Percentiles rank a stretch among this genome's conserved stretches.
Conservation (phyloP, 2,329 filamentous ascomycete genomes). For the Spiromastix sp. region DNA sequence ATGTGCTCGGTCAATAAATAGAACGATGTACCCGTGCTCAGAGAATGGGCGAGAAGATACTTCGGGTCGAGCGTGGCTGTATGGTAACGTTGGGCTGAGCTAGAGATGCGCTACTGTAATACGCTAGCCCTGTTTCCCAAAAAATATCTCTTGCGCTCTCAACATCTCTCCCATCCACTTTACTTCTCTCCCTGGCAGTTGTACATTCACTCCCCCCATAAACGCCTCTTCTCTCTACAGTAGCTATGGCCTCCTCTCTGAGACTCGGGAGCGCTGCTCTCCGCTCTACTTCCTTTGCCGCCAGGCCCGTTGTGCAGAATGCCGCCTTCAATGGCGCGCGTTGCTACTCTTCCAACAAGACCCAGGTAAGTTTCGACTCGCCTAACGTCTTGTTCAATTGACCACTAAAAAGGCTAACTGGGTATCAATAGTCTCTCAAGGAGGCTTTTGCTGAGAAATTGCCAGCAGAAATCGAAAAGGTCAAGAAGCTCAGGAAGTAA, state of each 20-base stretch:
- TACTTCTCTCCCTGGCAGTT: slow-evolving; percentile 1
- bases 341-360: slow-evolving; percentile 82
- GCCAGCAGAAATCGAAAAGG: slow-evolving; percentile 94
- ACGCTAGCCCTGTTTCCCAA: too few relatives aligned
- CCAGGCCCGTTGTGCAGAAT: slow-evolving; percentile 57
- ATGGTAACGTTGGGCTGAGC: too few relatives aligned
- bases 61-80: too few relatives aligned
- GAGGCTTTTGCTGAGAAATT: slow-evolving; percentile 95
- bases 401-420: not conserved
- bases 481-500: slow-evolving; percentile 96
- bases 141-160: too few relatives aligned
- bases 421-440: slow-evolving; percentile 66
- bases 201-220: slow-evolving; percentile 5
- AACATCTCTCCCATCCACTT: too few relatives aligned
- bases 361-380: slow-evolving; percentile 51
- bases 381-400: too few relatives aligned
- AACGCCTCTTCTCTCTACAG: slow-evolving; percentile 8
- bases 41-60: too few relatives aligned
- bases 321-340: slow-evolving; percentile 72
- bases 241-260: slow-evolving; percentile 66
- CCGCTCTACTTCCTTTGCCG: slow-evolving; percentile 60
- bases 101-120: too few relatives aligned
- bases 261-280: slow-evolving; percentile 74
- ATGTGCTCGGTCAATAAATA: too few relatives aligned
- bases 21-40: too few relatives aligned